A percentile compares a stretch with the other conserved stretches of the same genome.
phyloP scores from a whole-genome alignment of 2,329 filamentous ascomycete genomes.

The Hymenotorrendiella dingleyae region DNA sequence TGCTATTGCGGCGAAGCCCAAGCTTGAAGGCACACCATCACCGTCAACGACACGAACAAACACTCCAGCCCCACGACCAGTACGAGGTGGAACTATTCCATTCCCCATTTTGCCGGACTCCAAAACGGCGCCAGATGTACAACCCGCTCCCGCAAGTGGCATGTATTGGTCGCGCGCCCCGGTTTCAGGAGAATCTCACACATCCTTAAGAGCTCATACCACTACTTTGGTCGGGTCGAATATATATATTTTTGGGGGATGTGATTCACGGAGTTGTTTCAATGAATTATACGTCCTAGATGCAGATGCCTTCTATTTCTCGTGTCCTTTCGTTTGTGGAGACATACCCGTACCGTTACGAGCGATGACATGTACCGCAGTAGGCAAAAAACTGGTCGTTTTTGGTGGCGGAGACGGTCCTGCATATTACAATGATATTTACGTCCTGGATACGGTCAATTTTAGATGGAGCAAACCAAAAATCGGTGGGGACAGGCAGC shows the following conservation, averaged over 20 bases:
- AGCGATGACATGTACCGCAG: conserved; percentile 67
- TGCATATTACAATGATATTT: conserved; percentile 66
- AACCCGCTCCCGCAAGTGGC: conserved; percentile 58
- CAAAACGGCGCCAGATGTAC: conserved; percentile 51
- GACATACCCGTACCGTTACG: conserved; percentile 59
- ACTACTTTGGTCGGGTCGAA: conserved; percentile 61
- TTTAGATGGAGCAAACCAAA: conserved; percentile 60
- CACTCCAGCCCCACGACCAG: conserved; percentile 18
- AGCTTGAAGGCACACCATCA: conserved; percentile 15
- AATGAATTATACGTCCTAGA: conserved; percentile 65
- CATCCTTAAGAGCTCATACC: conserved; percentile 59
- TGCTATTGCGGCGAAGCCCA: conserved; percentile 27
- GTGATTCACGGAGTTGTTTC: conserved; percentile 61
- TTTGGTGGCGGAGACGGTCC: conserved; percentile 67
- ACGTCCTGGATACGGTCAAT: conserved; percentile 65
- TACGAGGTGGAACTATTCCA: conserved; percentile 36
- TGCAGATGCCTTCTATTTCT: conserved; percentile 66
- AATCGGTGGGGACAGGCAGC: conserved; percentile 49
- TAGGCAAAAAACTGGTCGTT: conserved; percentile 63
- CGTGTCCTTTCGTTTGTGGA: conserved; percentile 56
- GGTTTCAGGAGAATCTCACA: conserved; percentile 56
- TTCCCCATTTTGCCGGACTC: conserved; percentile 55
- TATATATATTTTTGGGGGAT: conserved; percentile 64
- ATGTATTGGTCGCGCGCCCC: conserved; percentile 68
- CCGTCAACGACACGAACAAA: conserved; percentile 18